Base-by-base conservation (phyloP, 2,329 filamentous ascomycete species). In the Graphilbum sp. region DNA sequence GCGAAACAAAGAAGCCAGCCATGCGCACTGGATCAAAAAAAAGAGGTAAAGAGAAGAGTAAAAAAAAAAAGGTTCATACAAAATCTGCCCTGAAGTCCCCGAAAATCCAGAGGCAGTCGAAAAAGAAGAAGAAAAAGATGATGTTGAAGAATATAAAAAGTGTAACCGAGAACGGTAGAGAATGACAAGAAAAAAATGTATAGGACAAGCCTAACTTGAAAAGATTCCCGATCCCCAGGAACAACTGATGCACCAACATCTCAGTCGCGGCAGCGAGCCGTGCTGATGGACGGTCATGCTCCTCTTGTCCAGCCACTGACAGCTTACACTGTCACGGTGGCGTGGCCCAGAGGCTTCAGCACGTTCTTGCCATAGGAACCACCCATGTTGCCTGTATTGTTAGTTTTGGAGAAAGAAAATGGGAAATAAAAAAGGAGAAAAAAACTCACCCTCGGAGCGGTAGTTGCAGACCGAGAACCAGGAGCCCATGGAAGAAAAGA, bases 391-490 rank as follows among this genome's bases (percentile, higher is more conserved):
- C 69, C 69, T 69, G 21, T 25, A 25, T 25, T 7, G 7, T 25
- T 25, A 7, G 23, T 25, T 25, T 12, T n/a, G n/a, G n/a, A n/a
- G n/a, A n/a, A n/a, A n/a, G n/a, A 25, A 25, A 25, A 25, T 25
- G 23, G 12, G 23, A 25, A 25, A 25, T 7, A 25, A 25, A 25
- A 25, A 12, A 12, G 23, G 23, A 25, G 12, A 25, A 7, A 25
- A 12, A 25, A 12, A 25, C 23, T 7, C 12, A 25, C 27, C 27
- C 5, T 9, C 62, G 44, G 75, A 68, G 47, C 61, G 63, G 64
- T 94, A 94, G 70, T 94, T 88, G 77, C 85, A 94, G 51, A 92
- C 84, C 23, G 81, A 87, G 65, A 74, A 85, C 60, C 71, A 75
- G n/a, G 75, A 60, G 29, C 65, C 66, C 63, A 74, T 56, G 46